Evolutionary conservation across 1,284 basidiomycete genomes (phyloP).

Genomic region (Cerioporus squamosus): DNA sequence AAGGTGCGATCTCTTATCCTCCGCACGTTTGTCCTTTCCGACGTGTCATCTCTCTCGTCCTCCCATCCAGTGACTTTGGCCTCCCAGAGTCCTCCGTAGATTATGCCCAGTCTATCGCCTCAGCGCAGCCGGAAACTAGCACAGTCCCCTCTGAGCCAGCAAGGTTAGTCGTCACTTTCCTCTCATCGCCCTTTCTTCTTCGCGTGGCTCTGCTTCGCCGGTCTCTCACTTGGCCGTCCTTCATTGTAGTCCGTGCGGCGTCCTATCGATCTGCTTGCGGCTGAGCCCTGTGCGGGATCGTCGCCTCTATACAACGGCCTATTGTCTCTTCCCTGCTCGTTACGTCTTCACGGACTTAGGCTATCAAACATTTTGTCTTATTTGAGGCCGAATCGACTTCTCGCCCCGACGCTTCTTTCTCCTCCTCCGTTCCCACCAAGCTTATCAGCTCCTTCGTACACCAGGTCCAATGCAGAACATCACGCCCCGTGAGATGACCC

Average conservation of each 20-base stretch:
- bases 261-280: conserved; percentile 17
- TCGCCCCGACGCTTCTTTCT: conserved; percentile 24
- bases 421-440: conserved; percentile 25
- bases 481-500: conserved; percentile 65
- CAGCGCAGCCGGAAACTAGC: conserved; percentile 54
- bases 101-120: conserved; percentile 67
- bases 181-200: conserved; percentile 19
- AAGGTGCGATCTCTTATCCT: conserved; percentile 35
- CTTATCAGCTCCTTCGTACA: conserved; percentile 28
- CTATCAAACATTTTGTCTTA: conserved; percentile 25
- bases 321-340: conserved; percentile 22
- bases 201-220: conserved; percentile 3
- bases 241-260: conserved; percentile 9
- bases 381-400: conserved; percentile 24
- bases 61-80: conserved; percentile 28
- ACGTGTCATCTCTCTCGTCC: conserved; percentile 31
- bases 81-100: conserved; percentile 26
- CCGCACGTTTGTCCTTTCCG: conserved; percentile 35
- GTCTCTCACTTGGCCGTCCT: conserved; percentile 9
- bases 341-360: conserved; percentile 26
- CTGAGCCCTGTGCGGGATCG: conserved; percentile 18
- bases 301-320: conserved; percentile 14
- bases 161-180: conserved; percentile 39
- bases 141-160: conserved; percentile 33
- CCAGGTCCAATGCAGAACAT: conserved; percentile 46